These are phyloP conservation scores for Teratosphaeria epicoccoides DNA, from an alignment of 2,329 filamentous ascomycete genomes.

Conservation along the genomic window DNA sequence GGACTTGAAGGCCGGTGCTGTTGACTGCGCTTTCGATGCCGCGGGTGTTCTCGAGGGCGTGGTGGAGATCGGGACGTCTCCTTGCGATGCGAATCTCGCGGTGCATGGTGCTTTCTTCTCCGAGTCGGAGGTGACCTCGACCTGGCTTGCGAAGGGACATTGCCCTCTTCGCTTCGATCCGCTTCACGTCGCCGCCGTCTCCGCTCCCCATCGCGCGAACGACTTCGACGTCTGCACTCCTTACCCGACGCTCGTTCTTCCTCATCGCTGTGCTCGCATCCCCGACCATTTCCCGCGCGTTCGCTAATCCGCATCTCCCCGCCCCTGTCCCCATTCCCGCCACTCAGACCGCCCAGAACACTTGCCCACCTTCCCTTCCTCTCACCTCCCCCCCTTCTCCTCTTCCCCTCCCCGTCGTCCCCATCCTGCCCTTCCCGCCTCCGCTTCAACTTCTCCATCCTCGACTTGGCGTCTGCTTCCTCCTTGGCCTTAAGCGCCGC, in stretches of 20 bases:
- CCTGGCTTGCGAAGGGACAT: not conserved
- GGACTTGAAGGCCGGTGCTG: not conserved
- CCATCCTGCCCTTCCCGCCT: not conserved
- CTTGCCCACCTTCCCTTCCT: slow-evolving; percentile 12
- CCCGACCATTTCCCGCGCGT: not conserved
- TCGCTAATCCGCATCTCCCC: not conserved
- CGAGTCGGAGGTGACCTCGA: not conserved
- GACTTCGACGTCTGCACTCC: not conserved
- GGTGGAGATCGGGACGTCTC: not conserved
- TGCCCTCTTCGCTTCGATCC: not conserved
- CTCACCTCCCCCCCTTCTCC: slow-evolving; percentile 8
- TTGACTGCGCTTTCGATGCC: not conserved
- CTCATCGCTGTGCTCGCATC: not conserved
- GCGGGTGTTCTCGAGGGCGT: not conserved
- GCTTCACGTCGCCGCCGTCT: not conserved
- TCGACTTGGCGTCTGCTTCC: slow-evolving; percentile 62
- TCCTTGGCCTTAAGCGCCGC: slow-evolving; percentile 75
- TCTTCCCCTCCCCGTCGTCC: slow-evolving; percentile 32
- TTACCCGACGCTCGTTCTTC: not conserved
- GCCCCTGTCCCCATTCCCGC: not conserved
- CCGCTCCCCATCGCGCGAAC: not conserved
- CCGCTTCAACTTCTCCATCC: slow-evolving; percentile 41
- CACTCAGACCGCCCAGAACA: slow-evolving; percentile 9
- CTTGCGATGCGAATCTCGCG: not conserved
- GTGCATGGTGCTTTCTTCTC: not conserved